Percentiles rank a stretch among this genome's conserved stretches.
phyloP scores from a whole-genome alignment of 148 eudicot genomes.

The Arctostaphylos glauca region DNA sequence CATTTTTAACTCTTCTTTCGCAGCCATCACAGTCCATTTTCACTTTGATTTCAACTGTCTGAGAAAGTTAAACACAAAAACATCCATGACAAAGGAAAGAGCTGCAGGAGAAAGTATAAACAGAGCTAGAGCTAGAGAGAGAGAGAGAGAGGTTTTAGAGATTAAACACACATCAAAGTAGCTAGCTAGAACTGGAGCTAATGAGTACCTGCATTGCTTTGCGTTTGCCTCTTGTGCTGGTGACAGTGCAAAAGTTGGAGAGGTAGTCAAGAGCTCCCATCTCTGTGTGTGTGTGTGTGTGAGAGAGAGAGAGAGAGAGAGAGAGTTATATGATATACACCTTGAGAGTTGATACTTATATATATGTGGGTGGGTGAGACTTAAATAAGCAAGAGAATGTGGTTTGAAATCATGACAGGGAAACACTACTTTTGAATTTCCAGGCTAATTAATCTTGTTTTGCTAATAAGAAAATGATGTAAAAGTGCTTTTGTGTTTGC shows the following conservation, averaged over 20 bases:
- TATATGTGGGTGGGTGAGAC: neutral
- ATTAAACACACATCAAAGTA: neutral
- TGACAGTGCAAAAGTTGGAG: constrained; percentile 66
- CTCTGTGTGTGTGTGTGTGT: neutral
- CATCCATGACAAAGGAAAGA: neutral
- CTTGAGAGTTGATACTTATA: neutral
- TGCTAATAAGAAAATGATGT: constrained; percentile 19
- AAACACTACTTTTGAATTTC: constrained; percentile 24
- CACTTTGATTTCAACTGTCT: constrained; percentile 88
- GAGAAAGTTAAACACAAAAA: constrained; percentile 11
- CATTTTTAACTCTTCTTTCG: constrained; percentile 70
- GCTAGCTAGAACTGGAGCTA: neutral
- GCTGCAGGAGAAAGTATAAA: neutral
- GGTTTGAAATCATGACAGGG: constrained; percentile 33
- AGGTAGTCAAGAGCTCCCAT: constrained; percentile 91
- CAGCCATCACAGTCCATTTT: constrained; percentile 95
- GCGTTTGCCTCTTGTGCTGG: constrained; percentile 59
- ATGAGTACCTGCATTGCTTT: constrained; percentile 67
- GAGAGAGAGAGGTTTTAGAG: no score
- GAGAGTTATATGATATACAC: neutral
- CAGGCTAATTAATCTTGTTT: constrained; percentile 11
- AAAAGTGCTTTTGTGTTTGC: constrained; percentile 55
- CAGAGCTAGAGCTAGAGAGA: constrained; percentile 6
- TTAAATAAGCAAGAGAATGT: constrained; percentile 12
- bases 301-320: constrained; percentile 5